phyloP scores from a whole-genome alignment of 225 moss, liverwort and hornwort genomes.

The Marchantia paleacea region DNA sequence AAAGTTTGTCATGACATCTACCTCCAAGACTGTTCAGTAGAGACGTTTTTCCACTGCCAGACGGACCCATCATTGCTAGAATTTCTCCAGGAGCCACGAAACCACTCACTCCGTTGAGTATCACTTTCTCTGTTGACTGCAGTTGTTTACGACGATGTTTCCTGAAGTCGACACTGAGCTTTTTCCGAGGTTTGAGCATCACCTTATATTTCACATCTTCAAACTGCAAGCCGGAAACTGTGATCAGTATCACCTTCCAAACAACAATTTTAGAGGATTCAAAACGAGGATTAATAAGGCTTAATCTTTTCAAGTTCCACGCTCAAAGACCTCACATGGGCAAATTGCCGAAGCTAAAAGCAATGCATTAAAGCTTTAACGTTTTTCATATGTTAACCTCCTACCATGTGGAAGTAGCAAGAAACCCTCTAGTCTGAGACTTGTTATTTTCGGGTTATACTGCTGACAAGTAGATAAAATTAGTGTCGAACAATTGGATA shows the following conservation, averaged over 20 bases:
- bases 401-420: too few species aligned
- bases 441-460: too few species aligned
- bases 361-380: too few species aligned
- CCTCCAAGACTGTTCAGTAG: conserved; percentile 82
- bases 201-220: conserved; percentile 45
- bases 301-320: too few species aligned
- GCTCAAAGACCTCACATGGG: too few species aligned
- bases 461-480: too few species aligned
- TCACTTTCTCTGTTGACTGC: conserved; percentile 41
- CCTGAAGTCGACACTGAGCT: neutral
- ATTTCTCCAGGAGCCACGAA: conserved; percentile 82
- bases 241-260: neutral
- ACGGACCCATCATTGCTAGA: conserved; percentile 84
- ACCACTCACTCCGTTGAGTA: conserved; percentile 73
- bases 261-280: neutral
- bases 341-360: too few species aligned
- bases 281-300: neutral
- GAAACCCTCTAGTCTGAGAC: too few species aligned
- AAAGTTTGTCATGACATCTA: conserved; percentile 45
- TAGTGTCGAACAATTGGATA: too few species aligned
- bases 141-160: conserved; percentile 10
- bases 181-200: neutral
- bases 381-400: too few species aligned
- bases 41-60: conserved; percentile 90
- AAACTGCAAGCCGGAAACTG: conserved; percentile 27